Base-by-base conservation (phyloP, 352 stramenopile genomes). In the Phytopythium litorale region DNA sequence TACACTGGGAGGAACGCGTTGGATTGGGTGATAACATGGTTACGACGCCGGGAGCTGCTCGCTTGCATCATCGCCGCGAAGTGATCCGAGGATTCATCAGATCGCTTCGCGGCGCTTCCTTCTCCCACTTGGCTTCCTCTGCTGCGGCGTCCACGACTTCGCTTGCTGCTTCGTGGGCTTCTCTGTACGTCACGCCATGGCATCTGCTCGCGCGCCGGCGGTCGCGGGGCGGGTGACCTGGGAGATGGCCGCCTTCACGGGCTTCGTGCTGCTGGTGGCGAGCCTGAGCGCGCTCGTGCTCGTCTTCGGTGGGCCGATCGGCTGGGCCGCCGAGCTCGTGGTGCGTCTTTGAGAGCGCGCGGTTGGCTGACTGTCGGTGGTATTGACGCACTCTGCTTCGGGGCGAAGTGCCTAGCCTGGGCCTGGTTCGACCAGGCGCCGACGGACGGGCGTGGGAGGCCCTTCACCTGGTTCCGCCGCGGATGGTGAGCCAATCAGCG, bases 361-460 rank as follows among this genome's bases (percentile, higher is more conserved):
- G 40, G n/a, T 9, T 46, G n/a, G 18, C 18, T 4, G n/a, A 6
- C 13, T 9, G 7, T 15, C 30, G 28, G 3, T 12, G 30, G 33
- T 32, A 18, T 28, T 40, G 38, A 57, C 37, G 48, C 28, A 7
- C 23, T 33, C 7, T 35, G 0, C 9, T 54, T 15, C 7, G 7
- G 13, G 8, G 48, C 19, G 43, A 51, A 84, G 75, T 62, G 78
- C 8, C 0, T 76, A 9, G 37, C 70, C 11, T 84, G 72, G 70
- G 66, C 63, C 5, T 19, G 64, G 46, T 21, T 81, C 8, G 76
- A 85, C 61, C 49, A 60, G 49, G 73, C 67, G 9, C 63, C 76
- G 7, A 80, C 73, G 62, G 80, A 82, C 30, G 76, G 76, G 32
- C 74, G 70, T 46, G 76, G 76, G 15, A 62, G 76, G 9, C 21